Conservation (phyloP, 2,329 filamentous ascomycete species). For the Alternaria sp. region DNA sequence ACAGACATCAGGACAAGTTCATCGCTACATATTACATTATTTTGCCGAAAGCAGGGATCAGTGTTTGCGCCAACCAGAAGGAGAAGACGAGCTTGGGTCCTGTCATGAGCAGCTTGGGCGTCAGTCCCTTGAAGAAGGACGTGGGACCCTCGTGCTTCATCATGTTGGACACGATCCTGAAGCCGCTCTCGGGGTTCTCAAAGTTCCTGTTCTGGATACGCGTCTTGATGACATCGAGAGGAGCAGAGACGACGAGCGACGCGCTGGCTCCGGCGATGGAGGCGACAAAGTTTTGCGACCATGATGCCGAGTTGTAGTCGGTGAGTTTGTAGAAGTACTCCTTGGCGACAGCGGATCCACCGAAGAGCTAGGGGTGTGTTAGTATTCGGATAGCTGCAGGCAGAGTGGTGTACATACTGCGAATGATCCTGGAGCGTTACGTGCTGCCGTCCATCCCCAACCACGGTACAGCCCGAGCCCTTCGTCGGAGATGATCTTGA, state of each 20-base stretch:
- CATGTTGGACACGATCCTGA: conserved; percentile 93
- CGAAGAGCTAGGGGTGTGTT: conserved; percentile 73
- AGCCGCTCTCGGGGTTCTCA: conserved; percentile 93
- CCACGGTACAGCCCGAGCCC: conserved; percentile 95
- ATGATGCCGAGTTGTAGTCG: conserved; percentile 94
- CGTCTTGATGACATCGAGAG: conserved; percentile 98
- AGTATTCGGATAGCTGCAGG: conserved; percentile 6
- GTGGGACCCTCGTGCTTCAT: conserved; percentile 82
- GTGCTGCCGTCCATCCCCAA: conserved; percentile 95
- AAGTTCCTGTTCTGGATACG: conserved; percentile 98
- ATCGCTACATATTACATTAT: conserved; percentile 55
- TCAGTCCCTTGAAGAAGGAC: conserved; percentile 96
- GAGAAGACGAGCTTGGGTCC: conserved; percentile 99
- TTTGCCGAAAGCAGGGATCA: conserved; percentile 90
- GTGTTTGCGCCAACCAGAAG: conserved; percentile 98
- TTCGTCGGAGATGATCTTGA: conserved; percentile 90
- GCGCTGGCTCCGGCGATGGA: conserved; percentile 94
- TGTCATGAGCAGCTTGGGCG: conserved; percentile 98
- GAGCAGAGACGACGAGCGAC: conserved; percentile 96
- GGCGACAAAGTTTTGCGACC: conserved; percentile 96
- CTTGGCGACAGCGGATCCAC: conserved; percentile 96
- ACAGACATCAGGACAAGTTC: conserved; percentile 29
- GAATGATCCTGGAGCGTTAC: conserved; percentile 96
- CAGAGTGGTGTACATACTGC: conserved; percentile 67
- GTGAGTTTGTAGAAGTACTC: conserved; percentile 88